Evolutionary conservation across 257 asterid species (phyloP).

Genomic region (Sherardia arvensis): DNA sequence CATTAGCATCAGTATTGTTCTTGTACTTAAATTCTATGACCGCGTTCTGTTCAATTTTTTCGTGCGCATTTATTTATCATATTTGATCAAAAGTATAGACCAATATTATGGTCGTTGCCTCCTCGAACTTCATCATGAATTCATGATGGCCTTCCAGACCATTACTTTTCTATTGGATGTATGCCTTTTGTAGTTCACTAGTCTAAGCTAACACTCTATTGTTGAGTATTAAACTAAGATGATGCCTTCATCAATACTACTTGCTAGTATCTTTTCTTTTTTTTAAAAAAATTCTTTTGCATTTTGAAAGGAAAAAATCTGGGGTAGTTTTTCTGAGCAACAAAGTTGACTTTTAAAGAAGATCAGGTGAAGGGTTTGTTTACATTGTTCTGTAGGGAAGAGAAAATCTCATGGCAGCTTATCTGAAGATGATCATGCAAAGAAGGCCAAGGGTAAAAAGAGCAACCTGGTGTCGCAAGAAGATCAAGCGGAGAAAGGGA

Average conservation of each 20-base stretch:
- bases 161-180: neutral
- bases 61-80: too few species aligned
- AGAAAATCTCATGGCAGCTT: constrained; percentile 24
- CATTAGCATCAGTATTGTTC: too few species aligned
- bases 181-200: neutral
- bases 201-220: too few species aligned
- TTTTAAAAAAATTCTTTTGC: too few species aligned
- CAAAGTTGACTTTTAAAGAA: neutral
- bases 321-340: neutral
- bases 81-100: too few species aligned
- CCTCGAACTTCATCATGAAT: neutral
- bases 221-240: neutral
- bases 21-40: too few species aligned
- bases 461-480: neutral
- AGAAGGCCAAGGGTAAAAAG: neutral
- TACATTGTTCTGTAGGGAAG: constrained; percentile 24
- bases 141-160: neutral
- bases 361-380: neutral
- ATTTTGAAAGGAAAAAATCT: neutral
- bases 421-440: constrained; percentile 13
- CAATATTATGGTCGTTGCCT: neutral
- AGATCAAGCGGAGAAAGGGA: constrained; percentile 1
- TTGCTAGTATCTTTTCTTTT: neutral
- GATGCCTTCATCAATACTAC: neutral
- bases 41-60: too few species aligned